Conservation (phyloP, 2,329 filamentous ascomycete genomes). For the Trichoderma sp. region DNA sequence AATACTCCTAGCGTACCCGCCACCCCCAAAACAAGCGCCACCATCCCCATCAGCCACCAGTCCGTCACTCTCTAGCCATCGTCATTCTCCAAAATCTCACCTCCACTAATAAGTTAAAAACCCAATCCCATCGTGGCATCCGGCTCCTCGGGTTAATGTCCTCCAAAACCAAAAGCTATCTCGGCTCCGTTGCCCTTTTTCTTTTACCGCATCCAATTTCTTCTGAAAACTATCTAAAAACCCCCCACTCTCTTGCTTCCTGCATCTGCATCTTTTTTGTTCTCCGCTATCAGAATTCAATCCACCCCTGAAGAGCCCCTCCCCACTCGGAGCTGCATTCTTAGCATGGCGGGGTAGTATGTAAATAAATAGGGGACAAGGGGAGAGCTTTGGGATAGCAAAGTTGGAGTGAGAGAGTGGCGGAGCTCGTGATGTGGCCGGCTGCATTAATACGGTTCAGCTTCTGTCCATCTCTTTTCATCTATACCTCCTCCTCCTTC, state of each 20-base stretch:
- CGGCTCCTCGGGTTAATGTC: conserved; percentile 8
- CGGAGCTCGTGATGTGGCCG: background rate
- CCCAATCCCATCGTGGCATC: conserved; percentile 9
- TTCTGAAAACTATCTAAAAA: background rate
- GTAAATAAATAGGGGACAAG: conserved; percentile 12
- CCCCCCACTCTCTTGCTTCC: background rate
- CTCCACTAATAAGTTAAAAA: background rate
- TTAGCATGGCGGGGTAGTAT: conserved; percentile 10
- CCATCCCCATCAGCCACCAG: background rate
- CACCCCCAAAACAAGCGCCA: background rate
- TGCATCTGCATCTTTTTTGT: background rate
- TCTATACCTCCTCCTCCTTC: background rate
- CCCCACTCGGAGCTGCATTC: background rate
- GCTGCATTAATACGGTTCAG: background rate
- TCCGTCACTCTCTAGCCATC: background rate
- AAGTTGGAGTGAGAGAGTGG: background rate
- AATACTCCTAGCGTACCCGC: conserved; percentile 2
- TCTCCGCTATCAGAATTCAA: background rate
- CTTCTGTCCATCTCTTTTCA: background rate
- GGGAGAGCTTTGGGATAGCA: conserved; percentile 3
- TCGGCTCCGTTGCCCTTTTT: background rate
- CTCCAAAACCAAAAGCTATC: background rate
- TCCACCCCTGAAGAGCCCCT: background rate
- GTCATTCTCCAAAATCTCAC: background rate
- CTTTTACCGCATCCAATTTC: background rate